Evolutionary conservation across 495 filamentous ascomycete genomes (phyloP).

Genomic region (Penicillium alfredii): DNA sequence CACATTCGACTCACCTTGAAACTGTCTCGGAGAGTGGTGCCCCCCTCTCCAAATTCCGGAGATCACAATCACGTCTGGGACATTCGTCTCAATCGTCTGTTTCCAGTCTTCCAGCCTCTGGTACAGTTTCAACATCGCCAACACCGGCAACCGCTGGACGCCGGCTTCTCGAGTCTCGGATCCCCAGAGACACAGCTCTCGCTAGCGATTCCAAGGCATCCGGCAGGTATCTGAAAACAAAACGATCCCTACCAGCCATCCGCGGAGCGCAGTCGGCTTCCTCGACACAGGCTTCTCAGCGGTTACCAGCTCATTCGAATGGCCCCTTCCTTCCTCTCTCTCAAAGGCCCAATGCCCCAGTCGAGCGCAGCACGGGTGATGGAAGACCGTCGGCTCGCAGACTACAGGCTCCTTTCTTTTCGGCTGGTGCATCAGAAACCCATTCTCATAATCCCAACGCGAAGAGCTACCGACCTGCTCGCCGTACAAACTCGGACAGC

Average conservation of each 20-base stretch:
- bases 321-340: conserved; percentile 38
- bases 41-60: conserved; percentile 51
- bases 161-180: conserved; percentile 51
- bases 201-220: conserved; percentile 60
- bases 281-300: conserved; percentile 28
- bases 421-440: conserved; percentile 64
- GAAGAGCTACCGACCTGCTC: conserved; percentile 62
- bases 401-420: conserved; percentile 69
- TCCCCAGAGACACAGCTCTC: conserved; percentile 44
- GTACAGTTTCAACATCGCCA: conserved; percentile 46
- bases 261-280: conserved; percentile 42
- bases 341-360: conserved; percentile 63
- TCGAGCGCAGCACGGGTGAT: conserved; percentile 54
- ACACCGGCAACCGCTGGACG: conserved; percentile 51
- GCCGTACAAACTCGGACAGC: conserved; percentile 68
- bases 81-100: conserved; percentile 62
- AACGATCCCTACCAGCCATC: conserved; percentile 83
- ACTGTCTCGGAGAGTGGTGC: conserved; percentile 90
- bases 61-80: conserved; percentile 60
- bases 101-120: conserved; percentile 54
- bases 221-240: conserved; percentile 69
- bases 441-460: conserved; percentile 74
- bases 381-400: conserved; percentile 51
- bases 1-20: conserved; percentile 68
- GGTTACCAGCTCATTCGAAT: conserved; percentile 37